Evolutionary conservation across 2,329 filamentous ascomycete genomes (phyloP).

Genomic region (Hypoxylon sp.): DNA sequence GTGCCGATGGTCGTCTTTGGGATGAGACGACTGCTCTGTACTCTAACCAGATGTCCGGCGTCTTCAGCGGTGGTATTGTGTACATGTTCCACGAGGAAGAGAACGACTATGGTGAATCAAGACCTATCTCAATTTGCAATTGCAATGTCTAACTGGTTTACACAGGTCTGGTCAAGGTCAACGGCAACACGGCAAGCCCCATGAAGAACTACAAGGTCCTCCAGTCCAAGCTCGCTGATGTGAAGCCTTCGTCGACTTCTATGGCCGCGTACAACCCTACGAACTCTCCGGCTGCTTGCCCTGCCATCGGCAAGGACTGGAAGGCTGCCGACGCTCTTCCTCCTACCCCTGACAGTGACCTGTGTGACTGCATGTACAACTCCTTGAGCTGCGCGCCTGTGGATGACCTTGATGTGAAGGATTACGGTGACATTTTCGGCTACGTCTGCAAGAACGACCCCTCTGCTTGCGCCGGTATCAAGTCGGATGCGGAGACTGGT

Average conservation of each 20-base stretch:
- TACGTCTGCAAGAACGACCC: slow-evolving; percentile 58
- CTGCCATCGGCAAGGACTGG: slow-evolving; percentile 70
- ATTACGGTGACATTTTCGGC: slow-evolving; percentile 62
- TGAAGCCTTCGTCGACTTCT: slow-evolving; percentile 69
- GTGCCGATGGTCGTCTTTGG: slow-evolving; percentile 72
- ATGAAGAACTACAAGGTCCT: slow-evolving; percentile 75
- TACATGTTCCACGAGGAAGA: slow-evolving; percentile 86
- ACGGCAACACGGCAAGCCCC: slow-evolving; percentile 64
- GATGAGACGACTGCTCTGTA: slow-evolving; percentile 77
- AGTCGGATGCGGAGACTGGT: slow-evolving; percentile 65
- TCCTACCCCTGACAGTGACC: slow-evolving; percentile 75
- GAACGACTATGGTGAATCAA: slow-evolving; percentile 72
- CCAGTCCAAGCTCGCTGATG: slow-evolving; percentile 70
- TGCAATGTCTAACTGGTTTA: slow-evolving; percentile 3
- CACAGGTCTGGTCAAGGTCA: slow-evolving; percentile 64
- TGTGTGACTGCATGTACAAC: slow-evolving; percentile 79
- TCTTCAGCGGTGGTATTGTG: slow-evolving; percentile 84
- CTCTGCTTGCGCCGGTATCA: slow-evolving; percentile 68
- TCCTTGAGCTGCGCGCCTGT: slow-evolving; percentile 73
- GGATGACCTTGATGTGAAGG: slow-evolving; percentile 62
- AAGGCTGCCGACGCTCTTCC: slow-evolving; percentile 71
- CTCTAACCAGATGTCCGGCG: slow-evolving; percentile 74
- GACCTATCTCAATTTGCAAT: background rate
- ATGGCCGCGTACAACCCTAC: slow-evolving; percentile 71
- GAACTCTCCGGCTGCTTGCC: slow-evolving; percentile 75